phyloP scores from a whole-genome alignment of 805 yeast species.

The Hanseniaspora meyeri region DNA sequence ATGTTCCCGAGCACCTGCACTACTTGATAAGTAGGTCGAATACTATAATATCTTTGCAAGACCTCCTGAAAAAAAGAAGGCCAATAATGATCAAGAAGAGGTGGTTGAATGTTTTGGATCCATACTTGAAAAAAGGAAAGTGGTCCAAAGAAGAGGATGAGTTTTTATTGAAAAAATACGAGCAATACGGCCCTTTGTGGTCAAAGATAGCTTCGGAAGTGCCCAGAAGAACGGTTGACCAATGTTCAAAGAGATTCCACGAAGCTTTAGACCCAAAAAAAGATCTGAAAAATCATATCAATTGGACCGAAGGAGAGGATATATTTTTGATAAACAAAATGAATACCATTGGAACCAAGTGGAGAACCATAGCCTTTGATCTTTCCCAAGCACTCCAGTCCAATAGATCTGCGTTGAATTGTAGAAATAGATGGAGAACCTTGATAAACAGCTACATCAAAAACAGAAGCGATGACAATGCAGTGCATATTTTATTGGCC shows the following conservation, averaged over 20 bases:
- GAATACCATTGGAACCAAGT: slow-evolving; percentile 65
- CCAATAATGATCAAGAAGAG: slow-evolving; percentile 77
- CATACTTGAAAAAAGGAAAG: slow-evolving; percentile 65
- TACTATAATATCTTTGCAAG: not conserved
- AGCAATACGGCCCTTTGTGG: slow-evolving; percentile 71
- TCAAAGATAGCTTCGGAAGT: slow-evolving; percentile 65
- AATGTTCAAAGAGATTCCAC: slow-evolving; percentile 80
- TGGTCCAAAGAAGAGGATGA: slow-evolving; percentile 80
- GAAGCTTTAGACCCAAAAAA: slow-evolving; percentile 70
- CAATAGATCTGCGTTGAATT: slow-evolving; percentile 70
- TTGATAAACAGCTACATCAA: slow-evolving; percentile 59
- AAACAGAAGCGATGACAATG: slow-evolving; percentile 42
- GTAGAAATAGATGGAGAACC: slow-evolving; percentile 87
- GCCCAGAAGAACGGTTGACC: slow-evolving; percentile 83
- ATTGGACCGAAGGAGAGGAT: slow-evolving; percentile 76
- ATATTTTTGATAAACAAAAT: slow-evolving; percentile 53
- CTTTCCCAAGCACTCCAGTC: slow-evolving; percentile 43
- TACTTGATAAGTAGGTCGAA: slow-evolving; percentile 2
- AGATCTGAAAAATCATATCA: slow-evolving; percentile 61
- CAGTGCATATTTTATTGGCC: slow-evolving; percentile 23
- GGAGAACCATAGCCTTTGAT: slow-evolving; percentile 59
- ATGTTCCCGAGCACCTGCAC: not conserved
- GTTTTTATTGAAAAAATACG: slow-evolving; percentile 48
- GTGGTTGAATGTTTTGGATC: slow-evolving; percentile 79
- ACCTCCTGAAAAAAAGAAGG: slow-evolving; percentile 37